Base-by-base conservation (phyloP, 1,139 yeast species). In the Magnusiomyces starmeri region DNA sequence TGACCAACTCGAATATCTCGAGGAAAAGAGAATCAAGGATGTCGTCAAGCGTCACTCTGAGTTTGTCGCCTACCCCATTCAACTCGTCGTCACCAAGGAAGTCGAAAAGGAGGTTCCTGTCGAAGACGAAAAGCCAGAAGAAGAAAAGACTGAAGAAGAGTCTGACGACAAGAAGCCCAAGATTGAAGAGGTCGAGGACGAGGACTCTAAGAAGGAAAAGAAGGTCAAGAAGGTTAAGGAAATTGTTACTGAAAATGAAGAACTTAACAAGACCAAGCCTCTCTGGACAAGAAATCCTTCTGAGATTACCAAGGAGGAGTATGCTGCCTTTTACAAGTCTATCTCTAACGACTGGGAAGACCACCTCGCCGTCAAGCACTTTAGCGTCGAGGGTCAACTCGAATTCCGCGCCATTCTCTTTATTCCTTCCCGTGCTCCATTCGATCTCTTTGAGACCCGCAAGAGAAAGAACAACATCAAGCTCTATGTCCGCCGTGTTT, bases 291-390 rank as follows among this genome's bases (percentile, higher is more conserved):
- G 98, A 82, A 86, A 84, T 79, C 98, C 99, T 72, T 76, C 94
- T 65, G 99, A 94, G 60, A 95, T 94, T 64, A 82, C 96, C 63
- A 94, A 89, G 79, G 98, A 94, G 62, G 99, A 94, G 77, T 94
- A 94, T 81, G 92, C 94, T 70, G 95, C 97, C 59, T 94, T 94
- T 86, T 94, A 94, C 86, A 94, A 94, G 81, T 88, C 97, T 51
- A 92, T 94, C 69, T 90, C 98, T 55, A 94, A 94, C 76, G 99
- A 94, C 75, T 94, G 98, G 98, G 98, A 92, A 79, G 98, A 92
- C 73, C 99, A 97, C 76, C 83, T 92, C 72, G 97, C 97, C 62
- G 97, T 92, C 65, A 94, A 94, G 83, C 99, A 94, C 78, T 94
- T 94, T 79, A 88, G 97, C 53, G 99, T 94, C 71, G 99, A 94